These are phyloP conservation scores for Phanerodontia chrysosporium DNA, from an alignment of 768 basidiomycete species.

Conservation along the genomic window DNA sequence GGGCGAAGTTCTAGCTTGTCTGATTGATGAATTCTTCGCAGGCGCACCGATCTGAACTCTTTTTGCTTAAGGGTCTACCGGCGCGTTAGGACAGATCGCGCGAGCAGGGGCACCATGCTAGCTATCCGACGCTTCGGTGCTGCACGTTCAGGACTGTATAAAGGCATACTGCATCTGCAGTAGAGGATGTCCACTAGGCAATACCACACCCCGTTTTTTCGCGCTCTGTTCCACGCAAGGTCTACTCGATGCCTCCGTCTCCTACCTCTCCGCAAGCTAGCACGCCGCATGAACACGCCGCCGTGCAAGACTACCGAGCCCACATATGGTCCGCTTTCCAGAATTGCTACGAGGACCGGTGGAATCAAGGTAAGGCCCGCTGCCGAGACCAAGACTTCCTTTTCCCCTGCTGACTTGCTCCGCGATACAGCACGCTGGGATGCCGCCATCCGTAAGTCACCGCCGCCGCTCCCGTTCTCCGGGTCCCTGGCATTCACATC, in stretches of 20 bases:
- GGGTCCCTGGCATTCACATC: background rate
- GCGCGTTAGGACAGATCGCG: slow-evolving; percentile 2
- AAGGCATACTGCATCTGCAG: background rate
- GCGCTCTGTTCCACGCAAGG: background rate
- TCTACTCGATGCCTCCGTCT: background rate
- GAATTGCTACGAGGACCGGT: slow-evolving; percentile 25
- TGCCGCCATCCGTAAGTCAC: slow-evolving; percentile 21
- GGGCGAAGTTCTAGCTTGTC: slow-evolving; percentile 14
- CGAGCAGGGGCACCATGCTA: background rate
- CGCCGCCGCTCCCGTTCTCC: background rate
- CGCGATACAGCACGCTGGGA: slow-evolving; percentile 17
- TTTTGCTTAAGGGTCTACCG: background rate
- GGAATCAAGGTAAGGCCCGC: slow-evolving; percentile 23
- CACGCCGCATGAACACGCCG: slow-evolving; percentile 21
- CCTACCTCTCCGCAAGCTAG: background rate
- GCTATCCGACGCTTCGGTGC: background rate
- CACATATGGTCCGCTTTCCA: slow-evolving; percentile 26
- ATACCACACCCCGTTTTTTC: background rate
- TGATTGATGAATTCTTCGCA: slow-evolving; percentile 21
- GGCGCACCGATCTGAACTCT: slow-evolving; percentile 14
- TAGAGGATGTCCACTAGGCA: background rate
- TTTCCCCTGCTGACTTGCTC: background rate
- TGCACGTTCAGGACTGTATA: background rate
- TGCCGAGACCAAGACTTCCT: background rate
- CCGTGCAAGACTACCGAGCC: slow-evolving; percentile 22